Evolutionary conservation across 345 rosid genomes (phyloP).

Genomic region (Combretum micranthum): DNA sequence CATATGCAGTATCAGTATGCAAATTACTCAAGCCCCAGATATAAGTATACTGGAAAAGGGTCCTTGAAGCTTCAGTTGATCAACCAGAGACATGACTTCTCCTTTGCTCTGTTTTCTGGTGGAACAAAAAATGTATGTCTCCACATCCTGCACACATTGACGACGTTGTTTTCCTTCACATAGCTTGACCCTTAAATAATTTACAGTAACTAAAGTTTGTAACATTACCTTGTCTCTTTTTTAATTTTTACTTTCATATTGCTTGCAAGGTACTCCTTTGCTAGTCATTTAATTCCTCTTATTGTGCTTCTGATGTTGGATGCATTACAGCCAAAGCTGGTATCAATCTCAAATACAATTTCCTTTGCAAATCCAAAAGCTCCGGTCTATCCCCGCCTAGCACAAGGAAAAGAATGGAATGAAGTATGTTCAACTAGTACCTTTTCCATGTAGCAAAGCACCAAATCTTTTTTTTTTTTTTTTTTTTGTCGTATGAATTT

Average conservation of each 20-base stretch:
- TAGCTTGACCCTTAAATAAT: too few species aligned
- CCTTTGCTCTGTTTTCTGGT: conserved; percentile 72
- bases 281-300: too few species aligned
- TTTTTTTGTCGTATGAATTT: too few species aligned
- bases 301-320: too few species aligned
- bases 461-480: not conserved
- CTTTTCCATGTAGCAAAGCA: not conserved
- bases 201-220: too few species aligned
- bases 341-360: conserved; percentile 57
- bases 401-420: conserved; percentile 85
- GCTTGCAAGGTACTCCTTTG: too few species aligned
- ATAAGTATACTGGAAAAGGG: conserved; percentile 49
- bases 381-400: conserved; percentile 88
- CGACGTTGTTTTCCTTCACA: not conserved
- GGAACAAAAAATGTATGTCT: conserved; percentile 47
- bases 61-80: conserved; percentile 61
- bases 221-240: too few species aligned
- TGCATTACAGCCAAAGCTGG: conserved; percentile 63
- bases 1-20: conserved; percentile 64
- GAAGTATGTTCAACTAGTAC: conserved; percentile 46
- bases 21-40: conserved; percentile 30
- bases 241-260: too few species aligned
- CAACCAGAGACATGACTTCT: conserved; percentile 87
- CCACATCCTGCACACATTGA: not conserved
- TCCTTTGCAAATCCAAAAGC: conserved; percentile 74